Evolutionary conservation across 495 filamentous ascomycete species (phyloP).

Genomic region (Lasiosphaeria ovina): DNA sequence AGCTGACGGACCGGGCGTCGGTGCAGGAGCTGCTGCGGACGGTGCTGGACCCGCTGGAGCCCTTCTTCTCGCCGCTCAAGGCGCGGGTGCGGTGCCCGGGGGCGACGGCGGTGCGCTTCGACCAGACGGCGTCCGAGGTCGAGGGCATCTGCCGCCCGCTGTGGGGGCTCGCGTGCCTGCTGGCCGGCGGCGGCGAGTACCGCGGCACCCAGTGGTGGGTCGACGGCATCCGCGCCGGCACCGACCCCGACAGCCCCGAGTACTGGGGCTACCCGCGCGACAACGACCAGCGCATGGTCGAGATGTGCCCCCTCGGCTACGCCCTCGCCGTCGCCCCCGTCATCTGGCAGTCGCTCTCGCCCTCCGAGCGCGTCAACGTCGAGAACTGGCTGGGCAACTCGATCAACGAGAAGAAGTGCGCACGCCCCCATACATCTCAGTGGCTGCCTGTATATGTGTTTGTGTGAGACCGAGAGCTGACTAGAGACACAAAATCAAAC

Average conservation of each 20-base stretch:
- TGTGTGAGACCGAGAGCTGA: background rate
- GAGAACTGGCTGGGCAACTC: constrained; percentile 65
- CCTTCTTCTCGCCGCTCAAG: constrained; percentile 60
- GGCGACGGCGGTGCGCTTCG: constrained; percentile 66
- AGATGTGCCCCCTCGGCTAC: constrained; percentile 72
- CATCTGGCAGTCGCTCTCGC: constrained; percentile 66
- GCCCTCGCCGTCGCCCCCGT: constrained; percentile 61
- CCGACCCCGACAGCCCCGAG: constrained; percentile 62
- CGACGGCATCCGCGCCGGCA: constrained; percentile 64
- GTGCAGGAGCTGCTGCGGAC: constrained; percentile 58
- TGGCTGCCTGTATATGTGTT: background rate
- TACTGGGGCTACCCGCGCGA: constrained; percentile 74
- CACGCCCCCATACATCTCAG: background rate
- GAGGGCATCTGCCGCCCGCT: constrained; percentile 74
- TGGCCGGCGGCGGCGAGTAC: constrained; percentile 65
- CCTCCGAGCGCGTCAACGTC: constrained; percentile 58
- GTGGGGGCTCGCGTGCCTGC: constrained; percentile 68
- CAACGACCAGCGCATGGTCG: constrained; percentile 80
- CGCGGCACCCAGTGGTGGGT: constrained; percentile 61
- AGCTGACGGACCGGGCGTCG: constrained; percentile 47
- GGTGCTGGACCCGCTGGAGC: constrained; percentile 60
- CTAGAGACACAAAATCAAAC: background rate
- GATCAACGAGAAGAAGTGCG: constrained; percentile 69
- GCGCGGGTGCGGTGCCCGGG: constrained; percentile 59
- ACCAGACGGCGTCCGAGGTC: constrained; percentile 72